Evolutionary conservation across 345 rosid genomes (phyloP), one percentile per base, ranked within the genome.

Genomic region (Citropsis articulata): DNA sequence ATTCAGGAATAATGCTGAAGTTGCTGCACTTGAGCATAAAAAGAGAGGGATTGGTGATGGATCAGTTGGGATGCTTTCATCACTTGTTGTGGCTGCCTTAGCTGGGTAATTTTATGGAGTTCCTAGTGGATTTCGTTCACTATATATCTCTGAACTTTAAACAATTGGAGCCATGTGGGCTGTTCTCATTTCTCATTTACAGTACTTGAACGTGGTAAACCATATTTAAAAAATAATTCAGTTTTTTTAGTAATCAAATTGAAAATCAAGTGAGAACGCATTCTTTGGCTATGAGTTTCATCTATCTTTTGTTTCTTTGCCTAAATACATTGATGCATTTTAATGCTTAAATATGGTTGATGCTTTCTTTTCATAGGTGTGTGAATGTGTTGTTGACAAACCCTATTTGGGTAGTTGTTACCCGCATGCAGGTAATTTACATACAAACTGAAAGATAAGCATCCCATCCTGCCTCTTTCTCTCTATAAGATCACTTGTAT

Each of bases 371-470:
- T 21, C 84, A 77, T 83, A 96, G 99, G 86, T 86, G 91, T 61
- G 89, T 91, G 68, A 96, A 96, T 88, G 99, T 96, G 84, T 88
- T 96, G 38, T 72, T 92, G 89, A 96, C 98, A 65, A 96, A 88
- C 81, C 99, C 99, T 28, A 91, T 96, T 68, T 96, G 99, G 99
- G 93, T 96, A 65, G 93, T 96, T 78, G 98, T 96, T 76, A 94
- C 99, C 0, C 94, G 94, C 63, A 92, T 94, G 99, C 99, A 92
- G 98, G 99, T 96, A 87, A 87, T 75, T 65, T 60, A 55, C 25
- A 2, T 65, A 24, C 36, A 22, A 18, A 55, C 13, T 50, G 62
- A 50, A 65, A 40, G 59, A 27, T 27, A 38, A 27, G 59, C 24
- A 62, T 60, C 55, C 60, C 18, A 69, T 61, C 48, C 31, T 73